Percentiles rank a stretch among this genome's conserved stretches.
Conservation (phyloP, 192 early-diverging fungal species). For the Coemansia sp. region DNA sequence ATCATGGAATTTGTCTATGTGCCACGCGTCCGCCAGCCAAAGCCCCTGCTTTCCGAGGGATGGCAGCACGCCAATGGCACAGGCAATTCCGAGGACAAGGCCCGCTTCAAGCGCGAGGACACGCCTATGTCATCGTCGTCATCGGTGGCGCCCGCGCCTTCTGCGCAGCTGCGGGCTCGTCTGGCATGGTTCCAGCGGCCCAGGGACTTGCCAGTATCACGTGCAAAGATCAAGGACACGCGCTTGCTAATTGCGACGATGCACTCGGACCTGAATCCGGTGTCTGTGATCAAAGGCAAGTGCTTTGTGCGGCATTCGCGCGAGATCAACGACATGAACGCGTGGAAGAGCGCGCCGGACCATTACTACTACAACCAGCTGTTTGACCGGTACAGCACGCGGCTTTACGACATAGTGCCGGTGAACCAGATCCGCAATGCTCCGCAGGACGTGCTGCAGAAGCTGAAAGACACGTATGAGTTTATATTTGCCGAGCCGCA, state of each 20-base stretch:
- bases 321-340: constrained; percentile 33
- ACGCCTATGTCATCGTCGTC: constrained; percentile 26
- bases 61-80: constrained; percentile 1
- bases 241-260: constrained; percentile 79
- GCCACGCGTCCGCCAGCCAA: constrained; percentile 51
- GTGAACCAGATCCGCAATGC: constrained; percentile 74
- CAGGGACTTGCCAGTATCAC: constrained; percentile 65
- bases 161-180: constrained; percentile 43
- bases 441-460: constrained; percentile 65
- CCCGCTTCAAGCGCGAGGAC: constrained; percentile 8
- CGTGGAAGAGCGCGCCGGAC: constrained; percentile 56
- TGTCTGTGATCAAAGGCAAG: constrained; percentile 76
- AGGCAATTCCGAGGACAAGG: background rate
- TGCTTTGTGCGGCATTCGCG: constrained; percentile 66
- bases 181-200: constrained; percentile 76
- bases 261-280: constrained; percentile 82
- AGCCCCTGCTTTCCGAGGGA: constrained; percentile 23
- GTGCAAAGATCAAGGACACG: constrained; percentile 62
- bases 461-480: constrained; percentile 66
- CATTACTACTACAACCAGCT: constrained; percentile 85
- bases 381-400: constrained; percentile 86
- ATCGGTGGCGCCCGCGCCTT: constrained; percentile 4
- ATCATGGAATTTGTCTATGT: constrained; percentile 70
- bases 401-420: constrained; percentile 84
- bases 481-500: constrained; percentile 84